These are phyloP conservation scores for Penicillium sp. DNA, from an alignment of 2,329 filamentous ascomycete genomes.

Conservation along the genomic window DNA sequence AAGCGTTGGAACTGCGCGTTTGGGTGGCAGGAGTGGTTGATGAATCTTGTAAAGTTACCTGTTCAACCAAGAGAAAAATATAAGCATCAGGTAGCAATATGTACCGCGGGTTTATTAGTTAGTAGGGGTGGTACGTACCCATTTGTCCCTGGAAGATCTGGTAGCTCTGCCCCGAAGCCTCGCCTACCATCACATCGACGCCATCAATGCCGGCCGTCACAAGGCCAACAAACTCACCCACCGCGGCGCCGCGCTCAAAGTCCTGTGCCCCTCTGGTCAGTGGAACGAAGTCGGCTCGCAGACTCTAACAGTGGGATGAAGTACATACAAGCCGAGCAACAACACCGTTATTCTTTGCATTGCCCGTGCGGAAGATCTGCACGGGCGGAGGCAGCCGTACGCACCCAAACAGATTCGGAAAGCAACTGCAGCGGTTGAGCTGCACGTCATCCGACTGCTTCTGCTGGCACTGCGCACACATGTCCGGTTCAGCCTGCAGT, in stretches of 20 bases:
- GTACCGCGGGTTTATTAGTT: too few species aligned
- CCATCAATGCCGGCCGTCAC: constrained; percentile 58
- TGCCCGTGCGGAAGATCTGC: constrained; percentile 58
- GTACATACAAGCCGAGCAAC: constrained; percentile 31
- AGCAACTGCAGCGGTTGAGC: constrained; percentile 58
- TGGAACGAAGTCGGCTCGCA: not conserved
- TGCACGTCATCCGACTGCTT: constrained; percentile 57
- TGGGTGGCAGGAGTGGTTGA: constrained; percentile 63
- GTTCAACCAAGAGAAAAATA: too few species aligned
- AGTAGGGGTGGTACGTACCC: constrained; percentile 32
- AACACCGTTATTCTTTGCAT: constrained; percentile 62
- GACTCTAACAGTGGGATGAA: not conserved
- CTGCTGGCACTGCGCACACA: constrained; percentile 54
- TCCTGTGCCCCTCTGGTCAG: constrained; percentile 29
- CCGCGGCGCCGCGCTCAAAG: constrained; percentile 58
- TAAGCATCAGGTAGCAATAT: too few species aligned
- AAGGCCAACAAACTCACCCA: constrained; percentile 62
- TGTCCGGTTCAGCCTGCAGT: constrained; percentile 37
- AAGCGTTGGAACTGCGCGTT: constrained; percentile 64
- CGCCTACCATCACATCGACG: constrained; percentile 61
- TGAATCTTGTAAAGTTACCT: constrained; percentile 61
- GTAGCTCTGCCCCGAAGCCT: constrained; percentile 46
- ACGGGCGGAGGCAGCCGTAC: constrained; percentile 50
- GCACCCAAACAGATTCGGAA: constrained; percentile 57
- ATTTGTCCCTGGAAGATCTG: constrained; percentile 62